Conservation (phyloP, 2,329 filamentous ascomycete genomes). For the Fusarium veterinarium region DNA sequence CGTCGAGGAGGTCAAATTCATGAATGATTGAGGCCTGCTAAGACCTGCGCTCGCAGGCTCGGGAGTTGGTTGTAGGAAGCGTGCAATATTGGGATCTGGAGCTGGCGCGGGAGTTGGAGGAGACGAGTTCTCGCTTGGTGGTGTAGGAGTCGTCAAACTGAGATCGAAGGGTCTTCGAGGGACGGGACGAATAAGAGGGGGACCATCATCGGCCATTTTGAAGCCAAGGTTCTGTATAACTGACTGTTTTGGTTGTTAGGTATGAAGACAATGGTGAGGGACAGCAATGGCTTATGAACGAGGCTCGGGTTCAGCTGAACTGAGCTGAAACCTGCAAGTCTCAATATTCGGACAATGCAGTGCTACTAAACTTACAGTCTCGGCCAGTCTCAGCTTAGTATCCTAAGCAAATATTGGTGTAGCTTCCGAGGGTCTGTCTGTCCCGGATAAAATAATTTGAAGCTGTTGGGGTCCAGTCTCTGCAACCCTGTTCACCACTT, state of each 20-base stretch:
- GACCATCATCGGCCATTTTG: conserved; percentile 57
- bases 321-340: conserved; percentile 23
- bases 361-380: conserved; percentile 33
- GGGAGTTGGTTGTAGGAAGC: conserved; percentile 54
- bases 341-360: conserved; percentile 15
- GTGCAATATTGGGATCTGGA: conserved; percentile 50
- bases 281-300: background rate
- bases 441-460: conserved; percentile 1
- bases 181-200: conserved; percentile 73
- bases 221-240: background rate
- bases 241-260: background rate
- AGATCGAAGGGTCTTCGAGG: conserved; percentile 78
- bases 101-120: conserved; percentile 33
- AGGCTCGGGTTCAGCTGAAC: conserved; percentile 6
- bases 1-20: conserved; percentile 90
- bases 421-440: conserved; percentile 6
- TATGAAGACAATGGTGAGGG: background rate
- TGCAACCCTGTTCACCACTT: conserved; percentile 21
- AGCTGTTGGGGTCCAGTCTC: conserved; percentile 26
- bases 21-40: conserved; percentile 79
- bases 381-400: conserved; percentile 1
- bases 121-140: conserved; percentile 51
- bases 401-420: background rate
- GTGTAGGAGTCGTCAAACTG: conserved; percentile 60
- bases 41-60: conserved; percentile 53